Base-by-base conservation (phyloP, 2,329 filamentous ascomycete species). In the Colletotrichum sp. region DNA sequence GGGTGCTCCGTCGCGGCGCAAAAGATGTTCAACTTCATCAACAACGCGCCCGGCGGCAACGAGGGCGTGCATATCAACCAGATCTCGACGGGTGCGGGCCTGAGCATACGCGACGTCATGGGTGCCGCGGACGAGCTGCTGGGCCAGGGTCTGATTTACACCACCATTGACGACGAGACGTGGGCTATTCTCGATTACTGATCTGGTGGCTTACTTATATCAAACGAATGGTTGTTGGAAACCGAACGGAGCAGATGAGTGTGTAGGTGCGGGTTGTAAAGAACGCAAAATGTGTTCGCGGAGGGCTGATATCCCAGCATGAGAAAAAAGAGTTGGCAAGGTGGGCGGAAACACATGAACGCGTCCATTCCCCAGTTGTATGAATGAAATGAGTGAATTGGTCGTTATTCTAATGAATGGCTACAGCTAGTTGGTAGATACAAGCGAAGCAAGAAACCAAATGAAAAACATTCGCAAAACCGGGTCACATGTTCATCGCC, bases 111-210 rank as follows among this genome's bases (percentile, higher is more conserved):
- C 30, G 95, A 98, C 62, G 94, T 97, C 16, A 87, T 93, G 79
- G 91, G 90, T 69, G 96, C 93, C n/a, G 92, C 94, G 12, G 95
- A 98, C 80, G 96, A 99, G 85, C 85, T 99, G 81, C 85, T 95
- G 59, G 88, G 88, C 3, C 86, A 91, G 71, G 95, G 96, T 34
- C 83, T 95, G 80, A 95, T 98, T 78, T 99, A 95, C 86, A 95
- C 95, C 32, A 99, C 98, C 12, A 90, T 98, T 8, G 96, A 99
- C 85, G 96, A 99, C 81, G 91, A 95, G 85, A 99, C 96, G 1
- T 99, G 95, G 93, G 95, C 95, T 59, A 88, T 98, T 78, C 87
- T 98, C 77, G 95, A 98, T 75, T 91, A 89, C 78, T 93, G 78
- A 65, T 67, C 62, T 26, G 34, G n/a, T 44, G 34, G 34, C 44